Evolutionary conservation across 176 grass and related monocot species (phyloP), one percentile per base, ranked within the genome.

Genomic region (Carex parvula): DNA sequence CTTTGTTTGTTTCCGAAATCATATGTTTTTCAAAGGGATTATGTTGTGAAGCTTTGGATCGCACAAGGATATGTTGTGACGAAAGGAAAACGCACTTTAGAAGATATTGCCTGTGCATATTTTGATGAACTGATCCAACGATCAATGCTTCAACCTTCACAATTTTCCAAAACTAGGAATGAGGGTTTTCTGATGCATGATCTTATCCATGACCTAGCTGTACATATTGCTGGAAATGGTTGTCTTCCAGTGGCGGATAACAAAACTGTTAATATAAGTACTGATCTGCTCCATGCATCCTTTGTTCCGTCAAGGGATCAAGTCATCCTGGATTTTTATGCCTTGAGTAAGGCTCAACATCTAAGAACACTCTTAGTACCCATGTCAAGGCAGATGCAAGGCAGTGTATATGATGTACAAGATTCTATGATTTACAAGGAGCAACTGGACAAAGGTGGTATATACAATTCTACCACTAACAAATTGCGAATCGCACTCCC

Each of bases 41-140:
- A 60, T 20, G 55, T 89, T 0, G 24, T 89, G 56, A 80, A 6
- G 12, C 30, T 89, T 14, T 89, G 90, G 90, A 12, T 81, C 18
- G 4, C 46, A 59, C 80, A 84, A 55, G 66, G 35, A 10, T 84
- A 88, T 32, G 29, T 88, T 60, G 80, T 59, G 1, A 3, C 30
- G 3, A 68, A 68, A 81, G 64, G 52, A 26, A 68, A 1, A 50
- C 26, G 66, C 52, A 52, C 24, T 4, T 17, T 0, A 5, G 72
- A 88, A 73, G 84, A 86, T 16, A 64, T 87, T 21, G 84, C 64
- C 6, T 8, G 2, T 2, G 24, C 48, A 12, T 91, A 81, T 60
- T 70, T 88, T 41, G 50, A 79, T 2, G 63, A 88, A 39, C 29
- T 91, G 42, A 3, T 91, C 9, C 83, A 83, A 20, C 60, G 83